These are phyloP conservation scores for Kernera saxatilis DNA, from an alignment of 345 rosid genomes.

Conservation along the genomic window DNA sequence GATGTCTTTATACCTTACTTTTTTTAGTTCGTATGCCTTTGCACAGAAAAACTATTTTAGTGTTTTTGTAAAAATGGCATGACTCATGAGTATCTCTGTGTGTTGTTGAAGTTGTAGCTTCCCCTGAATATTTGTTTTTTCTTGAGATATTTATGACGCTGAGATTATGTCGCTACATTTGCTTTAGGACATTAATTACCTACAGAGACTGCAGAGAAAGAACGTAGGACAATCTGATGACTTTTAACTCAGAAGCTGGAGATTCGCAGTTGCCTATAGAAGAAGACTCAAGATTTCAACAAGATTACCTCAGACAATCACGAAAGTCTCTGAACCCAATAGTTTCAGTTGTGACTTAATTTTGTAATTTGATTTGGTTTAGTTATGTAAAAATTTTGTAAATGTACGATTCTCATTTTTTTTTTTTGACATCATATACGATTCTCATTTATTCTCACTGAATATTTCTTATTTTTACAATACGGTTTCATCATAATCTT, in stretches of 20 bases:
- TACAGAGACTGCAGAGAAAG: not conserved
- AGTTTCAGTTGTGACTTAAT: not conserved
- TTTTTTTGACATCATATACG: too few relatives aligned
- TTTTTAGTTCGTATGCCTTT: too few relatives aligned
- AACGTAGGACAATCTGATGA: constrained; percentile 13
- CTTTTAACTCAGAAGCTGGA: constrained; percentile 6
- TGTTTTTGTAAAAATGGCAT: too few relatives aligned
- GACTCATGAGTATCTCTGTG: too few relatives aligned
- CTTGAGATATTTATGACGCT: too few relatives aligned
- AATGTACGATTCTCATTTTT: not conserved
- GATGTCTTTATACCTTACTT: too few relatives aligned
- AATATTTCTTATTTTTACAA: not conserved
- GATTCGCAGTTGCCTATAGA: not conserved
- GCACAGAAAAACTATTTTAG: too few relatives aligned
- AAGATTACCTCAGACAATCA: constrained; percentile 1
- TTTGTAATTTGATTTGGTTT: not conserved
- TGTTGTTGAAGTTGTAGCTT: too few relatives aligned
- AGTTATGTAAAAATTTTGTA: not conserved
- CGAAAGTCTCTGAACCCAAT: not conserved
- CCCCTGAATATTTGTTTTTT: too few relatives aligned
- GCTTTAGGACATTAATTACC: constrained; percentile 50
- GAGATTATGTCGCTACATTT: too few relatives aligned
- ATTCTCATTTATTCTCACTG: not conserved
- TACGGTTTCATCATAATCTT: not conserved
- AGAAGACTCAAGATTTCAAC: constrained; percentile 9